phyloP scores from a whole-genome alignment of 805 yeast genomes.

The Jamesozyma rosinii region DNA sequence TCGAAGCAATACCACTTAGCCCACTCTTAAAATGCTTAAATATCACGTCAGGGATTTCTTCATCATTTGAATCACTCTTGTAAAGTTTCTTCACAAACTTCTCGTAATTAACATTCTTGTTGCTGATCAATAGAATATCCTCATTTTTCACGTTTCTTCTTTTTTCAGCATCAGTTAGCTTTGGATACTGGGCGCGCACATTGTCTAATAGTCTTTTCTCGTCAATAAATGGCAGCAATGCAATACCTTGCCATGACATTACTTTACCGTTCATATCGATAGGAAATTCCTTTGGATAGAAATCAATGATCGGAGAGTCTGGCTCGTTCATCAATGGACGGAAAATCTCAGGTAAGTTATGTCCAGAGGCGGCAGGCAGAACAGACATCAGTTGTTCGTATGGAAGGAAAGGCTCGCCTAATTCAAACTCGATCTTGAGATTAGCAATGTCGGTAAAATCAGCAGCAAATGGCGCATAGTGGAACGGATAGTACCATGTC shows the following conservation, averaged over 20 bases:
- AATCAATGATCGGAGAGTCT: constrained; percentile 77
- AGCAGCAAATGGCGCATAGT: constrained; percentile 94
- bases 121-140: constrained; percentile 62
- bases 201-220: constrained; percentile 60
- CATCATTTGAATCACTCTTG: constrained; percentile 21
- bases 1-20: constrained; percentile 47
- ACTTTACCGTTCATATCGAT: constrained; percentile 94
- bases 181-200: constrained; percentile 55
- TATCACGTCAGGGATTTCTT: constrained; percentile 14
- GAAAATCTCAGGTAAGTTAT: constrained; percentile 72
- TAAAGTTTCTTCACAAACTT: constrained; percentile 28
- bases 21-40: constrained; percentile 47
- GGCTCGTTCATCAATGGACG: constrained; percentile 72
- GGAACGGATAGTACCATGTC: constrained; percentile 96
- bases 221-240: constrained; percentile 82
- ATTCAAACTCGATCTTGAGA: constrained; percentile 47
- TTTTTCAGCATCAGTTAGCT: constrained; percentile 56
- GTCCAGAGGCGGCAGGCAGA: constrained; percentile 87
- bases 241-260: constrained; percentile 92
- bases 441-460: constrained; percentile 56
- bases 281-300: constrained; percentile 79
- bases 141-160: constrained; percentile 61
- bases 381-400: constrained; percentile 93
- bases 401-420: constrained; percentile 78
- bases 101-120: constrained; percentile 42